phyloP scores from a whole-genome alignment of 176 grass and related monocot genomes.

The Puccinellia tenuiflora region DNA sequence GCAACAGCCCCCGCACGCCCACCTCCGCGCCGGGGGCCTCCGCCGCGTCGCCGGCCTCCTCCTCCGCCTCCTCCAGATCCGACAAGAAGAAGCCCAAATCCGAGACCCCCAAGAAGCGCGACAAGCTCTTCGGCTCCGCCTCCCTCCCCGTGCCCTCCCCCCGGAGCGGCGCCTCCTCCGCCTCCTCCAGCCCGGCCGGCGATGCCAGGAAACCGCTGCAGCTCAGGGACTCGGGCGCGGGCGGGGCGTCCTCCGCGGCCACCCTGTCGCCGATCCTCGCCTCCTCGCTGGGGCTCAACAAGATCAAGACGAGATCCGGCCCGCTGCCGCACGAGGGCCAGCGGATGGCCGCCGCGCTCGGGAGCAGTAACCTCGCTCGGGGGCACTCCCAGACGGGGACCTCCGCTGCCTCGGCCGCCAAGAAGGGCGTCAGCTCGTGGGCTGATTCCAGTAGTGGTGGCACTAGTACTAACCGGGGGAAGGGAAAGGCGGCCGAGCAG shows the following conservation, averaged over 20 bases:
- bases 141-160: conserved; percentile 20
- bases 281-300: conserved; percentile 93
- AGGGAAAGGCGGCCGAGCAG: conserved; percentile 32
- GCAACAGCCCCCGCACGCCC: conserved; percentile 86
- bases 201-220: conserved; percentile 37
- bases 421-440: conserved; percentile 36
- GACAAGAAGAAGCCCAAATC: conserved; percentile 92
- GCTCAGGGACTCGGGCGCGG: conserved; percentile 34
- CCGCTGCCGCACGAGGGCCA: conserved; percentile 93
- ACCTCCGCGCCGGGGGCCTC: conserved; percentile 37
- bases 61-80: conserved; percentile 67
- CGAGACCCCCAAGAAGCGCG: conserved; percentile 46
- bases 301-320: conserved; percentile 99
- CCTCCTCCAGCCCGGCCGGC: conserved; percentile 30
- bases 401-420: conserved; percentile 7
- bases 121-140: conserved; percentile 44
- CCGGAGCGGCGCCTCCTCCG: conserved; percentile 26
- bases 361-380: conserved; percentile 78
- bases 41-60: conserved; percentile 26
- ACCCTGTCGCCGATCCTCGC: conserved; percentile 86
- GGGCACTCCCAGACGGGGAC: conserved; percentile 39
- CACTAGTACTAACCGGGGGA: conserved; percentile 20
- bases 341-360: conserved; percentile 63
- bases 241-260: conserved; percentile 20
- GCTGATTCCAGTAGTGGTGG: conserved; percentile 30